Base-by-base conservation (phyloP, 768 basidiomycete genomes). In the Coprinopsis cinerea region DNA sequence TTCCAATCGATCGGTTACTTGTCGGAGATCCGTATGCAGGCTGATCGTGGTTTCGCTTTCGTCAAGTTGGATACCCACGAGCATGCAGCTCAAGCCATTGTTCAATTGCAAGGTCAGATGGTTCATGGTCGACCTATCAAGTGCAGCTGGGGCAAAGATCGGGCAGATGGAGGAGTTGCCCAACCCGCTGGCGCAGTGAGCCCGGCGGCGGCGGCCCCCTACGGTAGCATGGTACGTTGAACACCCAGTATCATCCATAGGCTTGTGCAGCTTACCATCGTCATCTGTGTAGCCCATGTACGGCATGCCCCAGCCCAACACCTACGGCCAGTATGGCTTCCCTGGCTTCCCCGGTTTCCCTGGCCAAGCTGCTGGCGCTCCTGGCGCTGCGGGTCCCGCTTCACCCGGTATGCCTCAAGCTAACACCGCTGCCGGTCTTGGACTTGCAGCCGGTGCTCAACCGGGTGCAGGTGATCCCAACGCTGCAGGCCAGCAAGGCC, bases 1-100 rank as follows among this genome's bases (percentile, higher is more conserved):
- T 98, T 98, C 82, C 92, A 96, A 71, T 92, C 92, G 48, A 98
- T 96, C 66, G 95, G 95, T 45, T 98, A 98, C 68, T 84, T 98
- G 41, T 93, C 92, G 57, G 96, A 99, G 72, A 94, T 98, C 67
- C 87, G 96, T 52, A 95, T 99, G 92, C 96, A 98, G 68, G 85
- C 96, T 53, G 95, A 98, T 74, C 87, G 95, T 55, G 95, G 95
- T 39, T 99, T 98, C 66, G 95, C 96, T 1, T 98, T 98, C 63
- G 93, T 99, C 64, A 98, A 98, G 72, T 79, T 98, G 49, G 96
- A 99, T 69, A 92, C 92, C 45, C 95, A 98, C 66, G 93, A 98
- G 64, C 93, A 97, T 65, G 95, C 95, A 48, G 95, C 96, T 6
- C 86, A 92, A 83, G 95, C 95, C 32, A 99, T 99, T 61, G 88